Evolutionary conservation across 129 eudicot genomes (phyloP), one percentile per base, ranked within the genome.

Genomic region (Smallanthus sonchifolius): DNA sequence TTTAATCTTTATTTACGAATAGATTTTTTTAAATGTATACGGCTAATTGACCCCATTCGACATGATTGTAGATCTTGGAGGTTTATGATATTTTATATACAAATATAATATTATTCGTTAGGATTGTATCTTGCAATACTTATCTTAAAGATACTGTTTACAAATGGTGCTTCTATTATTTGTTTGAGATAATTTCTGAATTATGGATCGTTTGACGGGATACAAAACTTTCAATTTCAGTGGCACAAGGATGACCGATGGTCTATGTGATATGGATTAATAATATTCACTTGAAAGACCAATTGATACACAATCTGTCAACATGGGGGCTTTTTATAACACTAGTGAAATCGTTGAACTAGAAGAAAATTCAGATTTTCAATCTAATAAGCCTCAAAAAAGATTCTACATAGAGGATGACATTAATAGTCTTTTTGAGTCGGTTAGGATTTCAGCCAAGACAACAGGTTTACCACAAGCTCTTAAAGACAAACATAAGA

Each of bases 401-500:
- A 79, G 75, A 69, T 78, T 83, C 63, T 74, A 83, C 10, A 69
- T 90, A 16, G 95, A 89, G 77, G 96, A 92, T 83, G 96, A 86
- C 47, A 90, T 93, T 61, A 90, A 90, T 77, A 84, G 80, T 14
- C 84, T 93, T 15, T 90, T 93, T 74, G 95, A 93, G 80, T 84
- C 97, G 5, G 69, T 86, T 57, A 80, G 87, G 83, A 71, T 74
- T 64, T 71, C 86, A 6, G 80, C 89, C 32, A 85, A 70, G 75
- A 84, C 66, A 24, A 1, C 49, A 13, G 79, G 83, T 48, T 69
- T 78, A 11, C 56, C 83, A 47, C 75, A 82, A 67, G 67, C 49
- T 72, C 35, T 74, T 57, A 79, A 71, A 76, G 84, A 87, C 19
- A 77, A 59, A 69, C 76, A 70, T 10, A 87, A 83, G 83, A 89